Evolutionary conservation across 345 rosid genomes (phyloP), one percentile per base, ranked within the genome.

Genomic region (Cochlearia excelsa): DNA sequence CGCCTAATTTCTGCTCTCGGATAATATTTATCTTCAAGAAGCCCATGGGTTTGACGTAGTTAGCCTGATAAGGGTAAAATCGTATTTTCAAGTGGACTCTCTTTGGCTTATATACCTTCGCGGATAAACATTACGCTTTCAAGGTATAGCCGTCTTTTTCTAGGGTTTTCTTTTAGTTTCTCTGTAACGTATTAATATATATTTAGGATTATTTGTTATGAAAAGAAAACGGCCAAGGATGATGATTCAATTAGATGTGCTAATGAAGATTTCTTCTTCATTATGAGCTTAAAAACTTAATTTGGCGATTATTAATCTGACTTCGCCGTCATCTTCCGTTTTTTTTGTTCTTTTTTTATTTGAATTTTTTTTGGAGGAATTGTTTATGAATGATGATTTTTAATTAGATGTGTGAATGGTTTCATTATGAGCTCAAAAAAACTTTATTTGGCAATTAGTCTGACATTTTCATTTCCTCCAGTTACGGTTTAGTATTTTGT

Each of bases 221-320:
- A 16, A 16, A 16, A 16, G 23, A 16, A 16, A 16, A 16, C 10
- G 78, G 82, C 23, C 77, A 49, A 74, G 75, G 30, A 51, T 78
- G 85, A 83, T 72, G 87, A 81, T 59, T 78, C 77, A 72, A 80
- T 84, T 84, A 83, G 83, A 82, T 82, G 84, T 53, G 73, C 80
- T 78, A 86, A 77, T 69, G 73, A 73, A 46, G 43, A 26, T 9
- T 1, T 16, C 23, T 2, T 61, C 58, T 63, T 39, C 53, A 59
- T 74, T 44, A 1, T 79, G 83, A 79, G 67, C 75, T 68, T 39
- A 62, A 9, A 74, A 68, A 50, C 37, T 65, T 71, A 63, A 68
- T 79, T 76, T 77, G 77, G 81, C 70, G 33, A 68, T 57, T 31
- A 33, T 28, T 39, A 33, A 57, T 73, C 81, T 74, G 81, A 77